Conservation (phyloP, 228 moss, liverwort and hornwort species). For the Sphagnum fallax region DNA sequence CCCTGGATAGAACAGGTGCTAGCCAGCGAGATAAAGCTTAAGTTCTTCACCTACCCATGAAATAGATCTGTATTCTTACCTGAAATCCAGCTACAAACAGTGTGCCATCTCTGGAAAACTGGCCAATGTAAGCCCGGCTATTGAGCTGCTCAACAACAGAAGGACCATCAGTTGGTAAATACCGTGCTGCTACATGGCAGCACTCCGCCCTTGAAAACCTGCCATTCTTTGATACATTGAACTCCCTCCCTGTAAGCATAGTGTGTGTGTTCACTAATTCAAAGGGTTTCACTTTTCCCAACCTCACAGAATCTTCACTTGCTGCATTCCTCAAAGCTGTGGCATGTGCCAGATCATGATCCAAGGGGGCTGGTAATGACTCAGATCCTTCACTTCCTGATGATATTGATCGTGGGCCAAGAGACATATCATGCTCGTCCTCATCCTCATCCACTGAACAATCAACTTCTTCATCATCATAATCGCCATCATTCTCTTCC, state of each 20-base stretch:
- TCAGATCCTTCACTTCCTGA: slow-evolving; percentile 20
- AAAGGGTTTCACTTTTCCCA: slow-evolving; percentile 44
- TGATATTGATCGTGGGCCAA: not conserved
- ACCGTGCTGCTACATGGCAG: slow-evolving; percentile 61
- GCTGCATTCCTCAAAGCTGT: slow-evolving; percentile 32
- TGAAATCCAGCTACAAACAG: slow-evolving; percentile 93
- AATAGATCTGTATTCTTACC: slow-evolving; percentile 18
- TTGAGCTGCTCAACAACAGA: slow-evolving; percentile 50
- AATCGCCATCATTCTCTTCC: slow-evolving; percentile 1
- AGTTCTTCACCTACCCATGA: no score
- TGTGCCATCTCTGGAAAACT: slow-evolving; percentile 72
- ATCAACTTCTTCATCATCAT: slow-evolving; percentile 10
- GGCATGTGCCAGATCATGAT: slow-evolving; percentile 38
- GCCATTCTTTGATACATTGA: slow-evolving; percentile 59
- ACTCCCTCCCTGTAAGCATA: slow-evolving; percentile 73
- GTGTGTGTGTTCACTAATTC: slow-evolving; percentile 38
- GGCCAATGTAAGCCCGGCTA: slow-evolving; percentile 83
- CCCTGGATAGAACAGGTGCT: no score
- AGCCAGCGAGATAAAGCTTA: no score
- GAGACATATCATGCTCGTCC: slow-evolving; percentile 6
- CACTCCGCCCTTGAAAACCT: slow-evolving; percentile 72
- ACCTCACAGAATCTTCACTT: slow-evolving; percentile 38
- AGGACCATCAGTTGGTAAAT: slow-evolving; percentile 71
- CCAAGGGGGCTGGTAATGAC: slow-evolving; percentile 9
- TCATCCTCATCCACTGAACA: slow-evolving; percentile 10